A percentile compares a stretch with the other conserved stretches of the same genome.
These are phyloP conservation scores for Plasmodium gonderi DNA, from an alignment of 169 alveolate species.

Conservation along the genomic window DNA sequence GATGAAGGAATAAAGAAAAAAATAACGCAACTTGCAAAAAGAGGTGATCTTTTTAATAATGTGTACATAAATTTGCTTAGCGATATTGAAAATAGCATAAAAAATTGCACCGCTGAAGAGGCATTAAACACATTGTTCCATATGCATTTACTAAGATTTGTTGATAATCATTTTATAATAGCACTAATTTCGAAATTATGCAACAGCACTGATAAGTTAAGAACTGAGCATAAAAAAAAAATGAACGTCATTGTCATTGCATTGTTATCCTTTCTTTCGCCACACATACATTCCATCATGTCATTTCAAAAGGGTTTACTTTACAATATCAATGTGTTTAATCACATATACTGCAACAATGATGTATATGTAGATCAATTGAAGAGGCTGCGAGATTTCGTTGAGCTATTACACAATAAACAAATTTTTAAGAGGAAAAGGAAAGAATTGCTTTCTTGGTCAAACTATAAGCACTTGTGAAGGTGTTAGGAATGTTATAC, in stretches of 20 bases:
- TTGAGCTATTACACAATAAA: constrained; percentile 35
- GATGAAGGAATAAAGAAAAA: constrained; percentile 4
- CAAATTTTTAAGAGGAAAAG: constrained; percentile 63
- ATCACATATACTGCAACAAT: constrained; percentile 64
- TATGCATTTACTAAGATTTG: constrained; percentile 43
- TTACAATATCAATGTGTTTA: constrained; percentile 18
- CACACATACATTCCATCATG: constrained; percentile 19
- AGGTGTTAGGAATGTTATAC: background rate
- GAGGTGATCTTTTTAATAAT: constrained; percentile 42
- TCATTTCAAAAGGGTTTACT: background rate
- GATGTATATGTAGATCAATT: constrained; percentile 43
- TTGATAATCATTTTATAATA: constrained; percentile 55
- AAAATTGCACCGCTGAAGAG: constrained; percentile 54
- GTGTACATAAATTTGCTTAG: constrained; percentile 60
- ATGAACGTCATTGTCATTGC: constrained; percentile 29
- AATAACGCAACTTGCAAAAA: constrained; percentile 36
- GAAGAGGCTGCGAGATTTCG: constrained; percentile 32
- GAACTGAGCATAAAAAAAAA: constrained; percentile 69
- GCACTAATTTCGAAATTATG: constrained; percentile 48
- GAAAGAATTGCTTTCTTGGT: constrained; percentile 66
- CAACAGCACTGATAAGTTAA: constrained; percentile 50
- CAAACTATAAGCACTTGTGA: constrained; percentile 46
- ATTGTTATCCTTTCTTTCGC: constrained; percentile 14
- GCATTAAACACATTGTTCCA: constrained; percentile 34
- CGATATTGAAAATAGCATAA: constrained; percentile 44